Evolutionary conservation across 345 rosid genomes (phyloP).

Genomic region (Schrenkiella parvula): DNA sequence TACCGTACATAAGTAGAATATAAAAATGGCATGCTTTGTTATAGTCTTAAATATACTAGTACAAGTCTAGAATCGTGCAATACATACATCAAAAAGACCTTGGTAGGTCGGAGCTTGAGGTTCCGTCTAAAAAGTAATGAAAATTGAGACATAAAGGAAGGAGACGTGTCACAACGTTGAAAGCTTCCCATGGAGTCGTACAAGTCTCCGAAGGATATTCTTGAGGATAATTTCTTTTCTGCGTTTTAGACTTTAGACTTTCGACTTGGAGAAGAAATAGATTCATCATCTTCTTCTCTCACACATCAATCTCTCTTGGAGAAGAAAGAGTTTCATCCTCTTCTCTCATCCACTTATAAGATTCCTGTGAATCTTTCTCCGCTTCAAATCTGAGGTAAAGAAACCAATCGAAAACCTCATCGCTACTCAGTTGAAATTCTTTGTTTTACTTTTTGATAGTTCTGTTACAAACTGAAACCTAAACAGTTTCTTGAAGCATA

Average conservation of each 20-base stretch:
- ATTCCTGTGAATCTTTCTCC: background rate
- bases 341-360: background rate
- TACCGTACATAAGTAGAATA: background rate
- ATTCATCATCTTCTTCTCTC: background rate
- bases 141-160: background rate
- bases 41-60: background rate
- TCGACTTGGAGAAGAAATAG: background rate
- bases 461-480: background rate
- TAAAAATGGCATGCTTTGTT: background rate
- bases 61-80: conserved; percentile 7
- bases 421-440: background rate
- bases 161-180: conserved; percentile 15
- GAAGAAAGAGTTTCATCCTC: conserved; percentile 5
- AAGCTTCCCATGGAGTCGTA: conserved; percentile 4
- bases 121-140: background rate
- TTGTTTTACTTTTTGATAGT: background rate
- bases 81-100: background rate
- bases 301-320: background rate
- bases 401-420: background rate
- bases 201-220: conserved; percentile 18
- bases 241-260: background rate
- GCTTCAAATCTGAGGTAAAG: background rate
- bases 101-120: conserved; percentile 1
- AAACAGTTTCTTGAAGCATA: conserved; percentile 6
- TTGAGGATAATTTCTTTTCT: conserved; percentile 8